Evolutionary conservation across 2,329 filamentous ascomycete species (phyloP).

Genomic region (Trichoderma atroviride): DNA sequence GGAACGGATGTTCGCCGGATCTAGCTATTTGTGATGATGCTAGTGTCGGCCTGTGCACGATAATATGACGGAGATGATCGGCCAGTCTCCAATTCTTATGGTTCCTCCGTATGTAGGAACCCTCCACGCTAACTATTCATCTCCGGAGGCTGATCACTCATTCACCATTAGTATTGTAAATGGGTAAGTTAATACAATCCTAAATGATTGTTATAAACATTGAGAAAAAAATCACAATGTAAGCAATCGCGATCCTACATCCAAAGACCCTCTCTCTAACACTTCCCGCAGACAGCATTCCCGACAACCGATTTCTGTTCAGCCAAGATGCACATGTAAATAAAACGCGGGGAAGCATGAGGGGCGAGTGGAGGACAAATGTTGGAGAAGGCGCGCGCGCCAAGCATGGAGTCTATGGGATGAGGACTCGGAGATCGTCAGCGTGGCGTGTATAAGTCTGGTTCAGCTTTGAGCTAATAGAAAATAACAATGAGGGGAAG

Average conservation of each 20-base stretch:
- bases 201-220: not conserved
- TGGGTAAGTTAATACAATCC: not conserved
- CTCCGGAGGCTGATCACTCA: not conserved
- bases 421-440: not conserved
- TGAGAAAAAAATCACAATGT: not conserved
- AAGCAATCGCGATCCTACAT: not conserved
- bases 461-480: not conserved
- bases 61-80: slow-evolving; percentile 14
- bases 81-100: not conserved
- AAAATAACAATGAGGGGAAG: not conserved
- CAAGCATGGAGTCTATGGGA: not conserved
- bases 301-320: not conserved
- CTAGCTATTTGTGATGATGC: not conserved
- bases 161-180: not conserved
- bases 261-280: not conserved
- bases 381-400: not conserved
- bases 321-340: not conserved
- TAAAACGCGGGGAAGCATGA: not conserved
- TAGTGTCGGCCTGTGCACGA: not conserved
- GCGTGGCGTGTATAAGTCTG: not conserved
- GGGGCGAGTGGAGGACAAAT: not conserved
- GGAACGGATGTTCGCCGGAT: not conserved
- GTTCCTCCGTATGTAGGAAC: not conserved
- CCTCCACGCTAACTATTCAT: not conserved
- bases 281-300: not conserved